Conservation (phyloP, 495 filamentous ascomycete genomes). For the Talaromyces liani region DNA sequence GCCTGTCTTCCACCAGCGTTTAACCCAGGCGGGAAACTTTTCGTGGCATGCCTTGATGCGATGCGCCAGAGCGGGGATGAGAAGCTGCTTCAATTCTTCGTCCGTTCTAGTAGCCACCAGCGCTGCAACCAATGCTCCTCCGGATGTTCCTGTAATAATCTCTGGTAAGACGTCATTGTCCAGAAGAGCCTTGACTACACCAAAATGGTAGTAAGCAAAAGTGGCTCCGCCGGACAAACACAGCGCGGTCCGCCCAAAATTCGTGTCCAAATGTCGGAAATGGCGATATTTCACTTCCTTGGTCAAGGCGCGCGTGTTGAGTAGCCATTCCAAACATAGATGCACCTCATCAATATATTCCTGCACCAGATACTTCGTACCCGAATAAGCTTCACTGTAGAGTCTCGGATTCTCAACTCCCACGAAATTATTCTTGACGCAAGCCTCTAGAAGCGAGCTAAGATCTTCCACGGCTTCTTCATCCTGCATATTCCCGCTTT, state of each 20-base stretch:
- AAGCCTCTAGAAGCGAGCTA: constrained; percentile 69
- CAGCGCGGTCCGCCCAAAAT: constrained; percentile 86
- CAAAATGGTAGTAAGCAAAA: constrained; percentile 96
- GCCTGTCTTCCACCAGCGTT: constrained; percentile 84
- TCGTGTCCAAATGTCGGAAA: constrained; percentile 82
- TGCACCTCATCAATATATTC: constrained; percentile 73
- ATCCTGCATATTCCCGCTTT: constrained; percentile 13
- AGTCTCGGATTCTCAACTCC: constrained; percentile 90
- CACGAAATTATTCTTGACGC: constrained; percentile 94
- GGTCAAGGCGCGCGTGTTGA: constrained; percentile 56
- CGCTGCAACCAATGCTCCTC: constrained; percentile 85
- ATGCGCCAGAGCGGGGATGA: constrained; percentile 77
- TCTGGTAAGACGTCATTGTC: constrained; percentile 82
- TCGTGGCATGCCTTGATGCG: constrained; percentile 85
- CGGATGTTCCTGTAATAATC: constrained; percentile 93
- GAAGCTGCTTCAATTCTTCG: constrained; percentile 74
- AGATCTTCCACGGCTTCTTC: constrained; percentile 59
- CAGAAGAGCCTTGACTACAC: constrained; percentile 82
- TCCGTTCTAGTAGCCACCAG: constrained; percentile 86
- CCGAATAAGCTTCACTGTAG: constrained; percentile 94
- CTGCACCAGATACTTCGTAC: constrained; percentile 89
- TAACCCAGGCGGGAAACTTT: constrained; percentile 62
- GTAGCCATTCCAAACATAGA: constrained; percentile 55
- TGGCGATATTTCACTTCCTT: constrained; percentile 69
- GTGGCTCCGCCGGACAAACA: constrained; percentile 92